A percentile compares a stretch with the other conserved stretches of the same genome.
These are phyloP conservation scores for Simmondsia chinensis DNA, from an alignment of 148 eudicot species.

Conservation along the genomic window DNA sequence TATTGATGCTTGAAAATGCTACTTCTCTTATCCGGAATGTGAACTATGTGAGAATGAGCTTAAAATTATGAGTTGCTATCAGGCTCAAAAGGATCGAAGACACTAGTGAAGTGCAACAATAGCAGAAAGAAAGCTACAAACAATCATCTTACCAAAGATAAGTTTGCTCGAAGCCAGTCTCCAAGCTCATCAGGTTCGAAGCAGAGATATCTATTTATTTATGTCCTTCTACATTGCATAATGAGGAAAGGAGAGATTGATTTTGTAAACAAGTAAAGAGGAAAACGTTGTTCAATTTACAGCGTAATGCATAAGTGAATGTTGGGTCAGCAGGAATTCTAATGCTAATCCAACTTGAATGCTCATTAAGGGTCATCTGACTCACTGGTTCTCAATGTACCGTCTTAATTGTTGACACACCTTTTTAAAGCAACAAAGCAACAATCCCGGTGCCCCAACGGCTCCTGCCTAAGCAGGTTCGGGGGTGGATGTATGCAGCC, in stretches of 20 bases:
- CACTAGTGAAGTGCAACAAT: background rate
- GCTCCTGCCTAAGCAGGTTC: too few species aligned
- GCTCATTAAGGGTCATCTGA: too few species aligned
- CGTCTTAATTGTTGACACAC: too few species aligned
- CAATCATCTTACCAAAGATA: conserved; percentile 1
- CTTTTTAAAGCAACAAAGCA: too few species aligned
- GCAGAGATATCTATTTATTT: background rate
- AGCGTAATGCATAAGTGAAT: too few species aligned
- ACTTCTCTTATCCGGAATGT: background rate
- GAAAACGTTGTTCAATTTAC: too few species aligned
- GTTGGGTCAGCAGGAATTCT: too few species aligned
- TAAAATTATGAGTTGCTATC: background rate
- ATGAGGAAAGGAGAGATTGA: background rate
- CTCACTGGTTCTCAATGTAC: too few species aligned
- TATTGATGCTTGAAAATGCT: background rate
- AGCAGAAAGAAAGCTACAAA: conserved; percentile 6
- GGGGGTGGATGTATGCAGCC: too few species aligned
- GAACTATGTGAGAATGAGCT: background rate
- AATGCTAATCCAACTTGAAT: too few species aligned
- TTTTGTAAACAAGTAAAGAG: too few species aligned
- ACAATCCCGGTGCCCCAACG: too few species aligned
- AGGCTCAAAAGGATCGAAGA: conserved; percentile 8
- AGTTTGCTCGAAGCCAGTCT: conserved; percentile 2
- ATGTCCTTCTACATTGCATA: background rate
- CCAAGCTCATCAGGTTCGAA: conserved; percentile 12